A percentile compares a stretch with the other conserved stretches of the same genome.
These are phyloP conservation scores for Trichoderma koningii DNA, from an alignment of 2,329 filamentous ascomycete genomes.

Conservation along the genomic window DNA sequence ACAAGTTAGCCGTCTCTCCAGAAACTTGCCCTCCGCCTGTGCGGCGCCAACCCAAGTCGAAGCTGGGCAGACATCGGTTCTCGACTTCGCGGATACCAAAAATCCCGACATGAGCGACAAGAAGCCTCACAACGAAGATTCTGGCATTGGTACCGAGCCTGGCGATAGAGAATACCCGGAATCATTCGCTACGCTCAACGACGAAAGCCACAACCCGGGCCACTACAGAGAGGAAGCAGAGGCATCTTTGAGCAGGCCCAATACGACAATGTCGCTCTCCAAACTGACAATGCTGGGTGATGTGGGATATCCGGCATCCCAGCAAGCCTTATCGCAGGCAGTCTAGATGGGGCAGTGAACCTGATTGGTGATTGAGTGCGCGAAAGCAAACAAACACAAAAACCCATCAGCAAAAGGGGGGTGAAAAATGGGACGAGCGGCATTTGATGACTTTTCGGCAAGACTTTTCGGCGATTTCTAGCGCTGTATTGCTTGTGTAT, in stretches of 20 bases:
- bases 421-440: neutral
- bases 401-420: neutral
- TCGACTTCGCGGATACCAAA: constrained; percentile 45
- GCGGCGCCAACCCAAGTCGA: constrained; percentile 34
- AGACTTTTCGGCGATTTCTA: constrained; percentile 6
- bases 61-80: constrained; percentile 43
- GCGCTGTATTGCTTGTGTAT: constrained; percentile 24
- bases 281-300: constrained; percentile 53
- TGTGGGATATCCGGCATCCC: constrained; percentile 18
- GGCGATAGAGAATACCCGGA: constrained; percentile 51
- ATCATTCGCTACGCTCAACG: constrained; percentile 54
- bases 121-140: constrained; percentile 37
- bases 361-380: neutral
- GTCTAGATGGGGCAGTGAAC: constrained; percentile 29
- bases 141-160: constrained; percentile 41
- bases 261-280: constrained; percentile 65
- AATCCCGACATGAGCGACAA: neutral
- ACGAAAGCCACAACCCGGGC: constrained; percentile 41
- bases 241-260: constrained; percentile 53
- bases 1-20: constrained; percentile 51
- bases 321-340: constrained; percentile 34
- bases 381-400: neutral
- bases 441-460: constrained; percentile 13
- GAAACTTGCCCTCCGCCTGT: constrained; percentile 32
- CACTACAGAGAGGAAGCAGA: constrained; percentile 40